These are phyloP conservation scores for Moesziomyces sp. DNA, from an alignment of 1,284 basidiomycete genomes.

Conservation along the genomic window DNA sequence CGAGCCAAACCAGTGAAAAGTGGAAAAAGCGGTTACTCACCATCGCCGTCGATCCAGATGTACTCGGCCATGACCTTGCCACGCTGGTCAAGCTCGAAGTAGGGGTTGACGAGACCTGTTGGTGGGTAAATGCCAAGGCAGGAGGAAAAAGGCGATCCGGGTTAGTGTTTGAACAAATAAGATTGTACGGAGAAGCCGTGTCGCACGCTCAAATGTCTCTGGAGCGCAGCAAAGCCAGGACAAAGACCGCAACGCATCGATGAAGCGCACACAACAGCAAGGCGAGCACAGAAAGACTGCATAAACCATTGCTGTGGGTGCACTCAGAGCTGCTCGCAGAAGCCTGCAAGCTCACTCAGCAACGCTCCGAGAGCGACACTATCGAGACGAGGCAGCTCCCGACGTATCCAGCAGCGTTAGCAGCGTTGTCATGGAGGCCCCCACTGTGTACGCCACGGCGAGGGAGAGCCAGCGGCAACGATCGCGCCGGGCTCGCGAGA, in stretches of 20 bases:
- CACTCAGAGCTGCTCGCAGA: neutral
- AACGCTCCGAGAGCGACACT: too few species aligned
- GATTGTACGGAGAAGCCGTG: neutral
- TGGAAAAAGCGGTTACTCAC: slow-evolving; percentile 19
- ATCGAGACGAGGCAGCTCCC: neutral
- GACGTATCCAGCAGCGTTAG: neutral
- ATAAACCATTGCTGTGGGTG: too few species aligned
- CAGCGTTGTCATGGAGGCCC: neutral
- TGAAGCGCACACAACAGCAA: too few species aligned
- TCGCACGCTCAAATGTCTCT: neutral
- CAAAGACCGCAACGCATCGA: too few species aligned
- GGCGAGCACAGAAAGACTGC: neutral
- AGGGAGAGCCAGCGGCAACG: neutral
- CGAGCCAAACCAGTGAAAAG: neutral
- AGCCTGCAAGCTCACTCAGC: neutral
- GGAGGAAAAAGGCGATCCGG: neutral
- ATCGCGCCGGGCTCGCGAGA: neutral
- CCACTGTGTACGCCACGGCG: neutral
- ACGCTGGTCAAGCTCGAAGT: slow-evolving; percentile 61
- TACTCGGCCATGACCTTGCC: slow-evolving; percentile 66
- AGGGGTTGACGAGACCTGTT: slow-evolving; percentile 55
- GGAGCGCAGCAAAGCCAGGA: too few species aligned
- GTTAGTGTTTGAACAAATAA: slow-evolving; percentile 6
- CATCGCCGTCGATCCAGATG: slow-evolving; percentile 71
- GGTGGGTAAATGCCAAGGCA: slow-evolving; percentile 1